Conservation (phyloP, 352 stramenopile species). For the Hyaloperonospora arabidopsidis region DNA sequence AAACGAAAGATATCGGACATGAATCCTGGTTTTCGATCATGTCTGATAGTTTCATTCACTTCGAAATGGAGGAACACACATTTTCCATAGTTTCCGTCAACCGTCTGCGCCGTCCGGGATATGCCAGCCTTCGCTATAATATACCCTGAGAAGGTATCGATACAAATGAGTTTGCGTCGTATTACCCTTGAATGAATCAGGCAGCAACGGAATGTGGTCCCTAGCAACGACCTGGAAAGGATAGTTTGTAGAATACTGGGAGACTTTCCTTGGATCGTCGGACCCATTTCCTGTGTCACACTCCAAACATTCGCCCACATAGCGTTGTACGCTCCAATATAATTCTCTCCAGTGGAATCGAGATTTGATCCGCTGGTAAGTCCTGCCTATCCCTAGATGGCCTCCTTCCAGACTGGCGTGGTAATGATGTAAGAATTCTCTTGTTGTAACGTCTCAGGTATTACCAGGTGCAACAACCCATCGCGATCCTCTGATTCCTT, state of each 20-base stretch:
- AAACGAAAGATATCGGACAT: neutral
- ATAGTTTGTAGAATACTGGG: neutral
- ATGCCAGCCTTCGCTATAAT: neutral
- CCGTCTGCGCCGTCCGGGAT: neutral
- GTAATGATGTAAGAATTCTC: neutral
- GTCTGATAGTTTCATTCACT: constrained; percentile 1
- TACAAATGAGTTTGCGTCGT: constrained; percentile 9
- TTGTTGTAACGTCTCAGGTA: neutral
- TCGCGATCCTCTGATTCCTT: neutral
- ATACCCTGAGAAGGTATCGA: constrained; percentile 1
- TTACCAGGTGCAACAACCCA: neutral
- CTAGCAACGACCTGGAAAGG: constrained; percentile 4
- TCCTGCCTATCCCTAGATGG: constrained; percentile 5
- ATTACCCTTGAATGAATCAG: constrained; percentile 5
- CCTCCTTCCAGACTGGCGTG: neutral
- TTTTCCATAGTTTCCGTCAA: constrained; percentile 9
- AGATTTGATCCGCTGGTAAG: neutral
- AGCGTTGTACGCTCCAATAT: neutral
- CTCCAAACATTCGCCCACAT: neutral
- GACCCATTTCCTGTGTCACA: constrained; percentile 5
- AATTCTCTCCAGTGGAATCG: constrained; percentile 7
- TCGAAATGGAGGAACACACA: constrained; percentile 18
- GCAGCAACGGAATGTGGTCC: constrained; percentile 13
- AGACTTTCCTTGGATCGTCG: neutral
- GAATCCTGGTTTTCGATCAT: neutral